Base-by-base conservation (phyloP, 257 asterid genomes). In the Capsicum baccatum region DNA sequence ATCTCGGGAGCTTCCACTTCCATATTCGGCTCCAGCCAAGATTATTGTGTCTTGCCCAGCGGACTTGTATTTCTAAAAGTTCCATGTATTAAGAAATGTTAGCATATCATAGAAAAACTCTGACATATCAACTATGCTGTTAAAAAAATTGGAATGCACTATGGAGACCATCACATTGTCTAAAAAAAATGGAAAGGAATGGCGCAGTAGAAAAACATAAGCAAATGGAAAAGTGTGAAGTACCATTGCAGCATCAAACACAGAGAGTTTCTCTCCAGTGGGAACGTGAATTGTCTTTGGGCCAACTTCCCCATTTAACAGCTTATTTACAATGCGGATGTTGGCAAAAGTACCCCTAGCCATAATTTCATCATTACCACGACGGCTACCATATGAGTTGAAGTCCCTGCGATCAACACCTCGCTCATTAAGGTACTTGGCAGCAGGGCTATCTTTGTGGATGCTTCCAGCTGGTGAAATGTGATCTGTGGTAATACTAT, bases 401-500 rank as follows among this genome's bases (percentile, higher is more conserved):
- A 94, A 94, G 87, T 93, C 97, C 90, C 84, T 94, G 76, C 94
- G 94, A 35, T 94, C 98, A 62, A 94, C 97, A 83, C 98, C 98
- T 37, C 86, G 96, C 82, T 93, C 97, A 33, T 84, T 86, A 68
- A 96, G 95, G 87, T 47, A 96, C 79, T 92, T 96, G 79, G 98
- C 99, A 81, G 99, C 97, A 21, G 99, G 98, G 89, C 98, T 96
- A 70, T 96, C 99, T 88, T 93, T 96, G 89, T 94, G 91, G 85
- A 96, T 93, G 93, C 91, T 96, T 83, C 98, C 99, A 85, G 99
- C 99, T 16, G 99, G 99, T 0, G 98, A 96, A 87, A 96, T 93
- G 90, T 96, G 99, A 86, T 96, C 98, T 2, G 99, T 96, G 13
- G 98, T 96, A 74, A 96, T 96, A 85, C 97, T 94, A 83, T 94